A percentile compares a stretch with the other conserved stretches of the same genome.
Conservation (phyloP, 176 grass and related monocot genomes). For the Paspalum notatum region DNA sequence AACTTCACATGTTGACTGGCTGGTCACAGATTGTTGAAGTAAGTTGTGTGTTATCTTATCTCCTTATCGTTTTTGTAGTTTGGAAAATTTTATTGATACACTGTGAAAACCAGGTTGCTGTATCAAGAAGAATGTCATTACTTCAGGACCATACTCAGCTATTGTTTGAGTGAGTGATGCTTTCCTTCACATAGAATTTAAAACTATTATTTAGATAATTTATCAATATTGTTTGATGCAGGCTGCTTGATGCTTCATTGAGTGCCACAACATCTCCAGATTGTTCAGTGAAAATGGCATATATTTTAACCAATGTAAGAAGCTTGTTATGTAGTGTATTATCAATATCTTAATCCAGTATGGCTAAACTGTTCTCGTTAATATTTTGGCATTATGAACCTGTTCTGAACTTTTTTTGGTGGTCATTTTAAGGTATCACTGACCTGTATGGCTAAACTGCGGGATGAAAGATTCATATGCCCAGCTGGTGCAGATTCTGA, state of each 20-base stretch:
- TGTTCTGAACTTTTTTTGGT: conserved; percentile 29
- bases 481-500: conserved; percentile 80
- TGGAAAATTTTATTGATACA: conserved; percentile 2
- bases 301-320: conserved; percentile 88
- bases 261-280: conserved; percentile 88
- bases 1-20: conserved; percentile 94
- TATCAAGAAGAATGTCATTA: conserved; percentile 98
- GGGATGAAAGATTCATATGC: conserved; percentile 93
- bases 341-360: too few species aligned
- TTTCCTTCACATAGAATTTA: conserved; percentile 24
- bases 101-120: conserved; percentile 59
- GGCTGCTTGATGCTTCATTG: conserved; percentile 89
- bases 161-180: conserved; percentile 87
- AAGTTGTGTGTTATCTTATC: conserved; percentile 40
- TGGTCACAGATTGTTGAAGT: conserved; percentile 99
- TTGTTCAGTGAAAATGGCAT: conserved; percentile 93
- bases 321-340: conserved; percentile 7
- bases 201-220: conserved; percentile 2
- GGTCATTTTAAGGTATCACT: conserved; percentile 70
- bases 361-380: too few species aligned
- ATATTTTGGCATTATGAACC: neutral
- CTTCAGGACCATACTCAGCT: conserved; percentile 86
- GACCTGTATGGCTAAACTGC: conserved; percentile 96
- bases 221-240: conserved; percentile 47
- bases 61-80: conserved; percentile 23